Evolutionary conservation across 1,284 basidiomycete genomes (phyloP).

Genomic region (Ceratobasidium sp.): DNA sequence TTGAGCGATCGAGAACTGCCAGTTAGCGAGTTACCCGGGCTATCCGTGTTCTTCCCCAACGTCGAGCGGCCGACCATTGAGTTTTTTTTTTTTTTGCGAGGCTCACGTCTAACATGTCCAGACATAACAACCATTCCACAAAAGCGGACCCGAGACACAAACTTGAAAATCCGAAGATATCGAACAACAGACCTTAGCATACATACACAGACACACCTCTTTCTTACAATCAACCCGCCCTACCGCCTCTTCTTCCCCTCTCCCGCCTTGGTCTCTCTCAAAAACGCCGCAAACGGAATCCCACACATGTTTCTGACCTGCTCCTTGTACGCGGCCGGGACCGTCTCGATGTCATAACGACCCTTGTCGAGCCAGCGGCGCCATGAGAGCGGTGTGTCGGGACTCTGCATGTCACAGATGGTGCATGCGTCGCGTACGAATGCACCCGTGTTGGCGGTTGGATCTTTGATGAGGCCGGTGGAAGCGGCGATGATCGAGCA

Average conservation of each 20-base stretch:
- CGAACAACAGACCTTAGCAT: too few relatives aligned
- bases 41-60: too few relatives aligned
- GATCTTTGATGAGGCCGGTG: neutral
- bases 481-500: neutral
- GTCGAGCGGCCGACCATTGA: too few relatives aligned
- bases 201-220: neutral
- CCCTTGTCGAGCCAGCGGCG: neutral
- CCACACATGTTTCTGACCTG: neutral
- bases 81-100: too few relatives aligned
- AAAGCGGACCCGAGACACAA: too few relatives aligned
- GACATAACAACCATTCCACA: too few relatives aligned
- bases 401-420: neutral
- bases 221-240: neutral
- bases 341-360: neutral
- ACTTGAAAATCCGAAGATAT: too few relatives aligned
- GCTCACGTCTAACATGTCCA: too few relatives aligned
- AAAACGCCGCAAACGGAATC: constrained; percentile 8
- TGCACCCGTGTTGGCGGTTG: neutral
- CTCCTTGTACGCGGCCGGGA: neutral
- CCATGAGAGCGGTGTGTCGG: neutral
- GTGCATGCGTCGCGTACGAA: neutral
- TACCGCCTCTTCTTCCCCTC: neutral
- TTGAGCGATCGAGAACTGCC: too few relatives aligned
- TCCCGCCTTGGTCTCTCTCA: neutral
- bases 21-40: too few relatives aligned